A percentile compares a stretch with the other conserved stretches of the same genome.
phyloP scores from a whole-genome alignment of 2,329 filamentous ascomycete genomes.

The Ophiosphaerella herpotricha region DNA sequence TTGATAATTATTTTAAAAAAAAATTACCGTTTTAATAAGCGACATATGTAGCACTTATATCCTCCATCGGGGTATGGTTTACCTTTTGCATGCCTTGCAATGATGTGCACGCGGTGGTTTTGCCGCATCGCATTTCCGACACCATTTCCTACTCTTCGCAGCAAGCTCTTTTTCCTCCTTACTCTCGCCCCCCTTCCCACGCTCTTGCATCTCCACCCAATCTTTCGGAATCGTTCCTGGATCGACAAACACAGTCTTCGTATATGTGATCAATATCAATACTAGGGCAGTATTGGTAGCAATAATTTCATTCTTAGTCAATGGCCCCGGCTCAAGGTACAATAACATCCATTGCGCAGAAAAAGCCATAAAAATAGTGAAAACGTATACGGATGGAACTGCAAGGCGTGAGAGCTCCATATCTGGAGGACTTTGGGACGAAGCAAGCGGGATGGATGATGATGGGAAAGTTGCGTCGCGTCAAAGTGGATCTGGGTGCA shows the following conservation, averaged over 20 bases:
- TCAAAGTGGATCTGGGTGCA: constrained; percentile 9
- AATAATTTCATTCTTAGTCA: constrained; percentile 61
- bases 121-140: constrained; percentile 72
- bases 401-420: constrained; percentile 55
- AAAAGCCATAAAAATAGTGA: constrained; percentile 73
- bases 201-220: constrained; percentile 17
- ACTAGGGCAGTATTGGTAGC: constrained; percentile 69
- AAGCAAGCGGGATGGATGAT: constrained; percentile 1
- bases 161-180: constrained; percentile 6
- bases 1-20: not conserved
- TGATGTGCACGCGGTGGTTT: constrained; percentile 83
- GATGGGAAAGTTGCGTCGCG: not conserved
- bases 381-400: constrained; percentile 67
- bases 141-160: constrained; percentile 62
- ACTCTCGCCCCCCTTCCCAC: not conserved
- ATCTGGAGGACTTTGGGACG: constrained; percentile 3
- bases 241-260: constrained; percentile 63
- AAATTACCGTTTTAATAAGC: not conserved
- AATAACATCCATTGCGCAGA: constrained; percentile 73
- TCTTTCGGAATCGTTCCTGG: constrained; percentile 58
- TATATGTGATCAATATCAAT: constrained; percentile 72
- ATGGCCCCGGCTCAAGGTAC: constrained; percentile 61
- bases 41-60: too few relatives aligned
- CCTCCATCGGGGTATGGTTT: not conserved
- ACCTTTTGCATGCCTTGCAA: constrained; percentile 74